Evolutionary conservation across 139 green algal species (phyloP).

Genomic region (Chlorella sp.): DNA sequence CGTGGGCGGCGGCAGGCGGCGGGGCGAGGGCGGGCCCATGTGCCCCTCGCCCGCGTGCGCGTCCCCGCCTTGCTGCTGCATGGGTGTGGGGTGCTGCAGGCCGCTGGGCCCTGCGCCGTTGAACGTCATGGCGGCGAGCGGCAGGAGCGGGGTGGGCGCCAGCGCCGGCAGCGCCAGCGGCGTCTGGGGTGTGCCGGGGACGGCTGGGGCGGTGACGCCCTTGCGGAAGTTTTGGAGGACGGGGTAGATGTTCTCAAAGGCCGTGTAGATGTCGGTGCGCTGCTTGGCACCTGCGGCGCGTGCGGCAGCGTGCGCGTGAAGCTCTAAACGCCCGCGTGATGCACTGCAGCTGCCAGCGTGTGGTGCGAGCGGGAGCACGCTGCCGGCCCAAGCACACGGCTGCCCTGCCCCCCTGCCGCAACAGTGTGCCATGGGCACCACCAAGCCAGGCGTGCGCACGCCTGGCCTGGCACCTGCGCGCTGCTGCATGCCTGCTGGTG

Average conservation of each 20-base stretch:
- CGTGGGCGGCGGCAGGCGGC: conserved; percentile 22
- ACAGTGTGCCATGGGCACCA: too few species aligned
- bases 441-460: too few species aligned
- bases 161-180: background rate
- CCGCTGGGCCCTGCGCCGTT: background rate
- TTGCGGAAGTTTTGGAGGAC: conserved; percentile 89
- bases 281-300: conserved; percentile 71
- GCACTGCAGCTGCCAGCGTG: too few species aligned
- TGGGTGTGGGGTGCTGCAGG: background rate
- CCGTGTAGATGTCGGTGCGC: conserved; percentile 94
- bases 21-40: background rate
- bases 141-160: background rate
- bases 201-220: conserved; percentile 39
- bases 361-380: too few species aligned
- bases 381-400: too few species aligned
- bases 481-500: background rate
- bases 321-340: too few species aligned
- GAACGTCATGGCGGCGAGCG: background rate
- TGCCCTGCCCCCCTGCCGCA: too few species aligned
- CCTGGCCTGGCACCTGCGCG: background rate
- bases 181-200: conserved; percentile 2
- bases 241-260: conserved; percentile 98
- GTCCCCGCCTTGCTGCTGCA: conserved; percentile 3
- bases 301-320: too few species aligned
- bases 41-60: conserved; percentile 3